Base-by-base conservation (phyloP, 805 yeast species). In the Schwanniomyces vanrijiae region DNA sequence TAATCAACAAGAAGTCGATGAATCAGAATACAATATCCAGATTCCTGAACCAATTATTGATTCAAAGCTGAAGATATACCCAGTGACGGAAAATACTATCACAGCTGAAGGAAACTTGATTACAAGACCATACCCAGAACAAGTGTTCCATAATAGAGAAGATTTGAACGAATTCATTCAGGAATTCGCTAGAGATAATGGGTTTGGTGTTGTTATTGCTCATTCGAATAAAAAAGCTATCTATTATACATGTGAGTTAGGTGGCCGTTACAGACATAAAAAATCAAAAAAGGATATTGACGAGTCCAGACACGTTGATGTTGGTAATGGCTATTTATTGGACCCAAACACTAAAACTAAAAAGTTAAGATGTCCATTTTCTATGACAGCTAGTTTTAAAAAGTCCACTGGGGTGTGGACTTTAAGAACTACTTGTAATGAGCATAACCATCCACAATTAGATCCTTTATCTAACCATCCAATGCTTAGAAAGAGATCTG, bases 181-280 rank as follows among this genome's bases (percentile, higher is more conserved):
- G 44, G 83, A 78, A 48, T 80, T 78, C 65, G 82, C 82, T 18
- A 66, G 80, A 40, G 81, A 76, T 55, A 77, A 80, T 55, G 82
- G 81, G 42, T 79, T 80, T 63, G 83, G 83, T 4, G 80, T 79
- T 40, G 83, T 80, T 18, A 79, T 80, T 59, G 81, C 83, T 22
- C 83, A 80, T 61, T 77, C 82, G 29, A 80, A 80, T 59, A 73
- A 71, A 50, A 80, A 80, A 59, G 83, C 83, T 29, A 80, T 80
- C 49, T 80, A 80, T 60, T 80, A 77, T 59, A 80, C 83, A 8
- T 80, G 84, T 59, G 83, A 79, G 58, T 63, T 79, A 39, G 84
- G 84, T 39, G 84, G 84, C 20, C 66, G 76, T 21, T 79, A 79
- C 56, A 66, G 84, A 47, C 81, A 77, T 54, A 78, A 78, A 57